phyloP scores from a whole-genome alignment of 1,284 basidiomycete species.

The Phylloporus sp. region DNA sequence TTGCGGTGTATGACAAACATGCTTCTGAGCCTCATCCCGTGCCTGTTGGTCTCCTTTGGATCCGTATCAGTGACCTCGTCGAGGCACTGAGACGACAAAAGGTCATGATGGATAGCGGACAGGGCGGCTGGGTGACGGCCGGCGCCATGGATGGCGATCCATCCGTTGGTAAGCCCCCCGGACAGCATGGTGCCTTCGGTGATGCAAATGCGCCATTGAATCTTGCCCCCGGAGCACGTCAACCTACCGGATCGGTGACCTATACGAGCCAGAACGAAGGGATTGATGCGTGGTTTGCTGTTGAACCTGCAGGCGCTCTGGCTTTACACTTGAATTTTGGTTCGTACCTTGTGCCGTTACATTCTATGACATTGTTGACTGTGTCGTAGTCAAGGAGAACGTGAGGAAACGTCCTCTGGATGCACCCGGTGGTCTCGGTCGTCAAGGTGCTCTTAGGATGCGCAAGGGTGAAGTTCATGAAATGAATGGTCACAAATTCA shows the following conservation, averaged over 20 bases:
- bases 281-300: slow-evolving; percentile 96
- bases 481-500: slow-evolving; percentile 99
- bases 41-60: slow-evolving; percentile 96
- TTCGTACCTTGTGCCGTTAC: slow-evolving; percentile 50
- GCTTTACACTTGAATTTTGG: slow-evolving; percentile 88
- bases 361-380: slow-evolving; percentile 20
- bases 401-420: slow-evolving; percentile 95
- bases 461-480: slow-evolving; percentile 98
- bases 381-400: slow-evolving; percentile 87
- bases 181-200: slow-evolving; percentile 50
- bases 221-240: slow-evolving; percentile 46
- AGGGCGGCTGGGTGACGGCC: slow-evolving; percentile 94
- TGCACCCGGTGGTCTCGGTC: slow-evolving; percentile 87
- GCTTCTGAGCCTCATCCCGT: slow-evolving; percentile 80
- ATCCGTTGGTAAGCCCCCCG: slow-evolving; percentile 44
- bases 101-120: slow-evolving; percentile 83
- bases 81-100: slow-evolving; percentile 95
- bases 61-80: slow-evolving; percentile 93
- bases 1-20: slow-evolving; percentile 95
- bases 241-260: slow-evolving; percentile 39
- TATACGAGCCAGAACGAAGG: slow-evolving; percentile 66
- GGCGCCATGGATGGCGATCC: slow-evolving; percentile 78
- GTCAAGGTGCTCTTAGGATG: slow-evolving; percentile 97
- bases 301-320: slow-evolving; percentile 97
- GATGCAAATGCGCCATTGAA: slow-evolving; percentile 69